A percentile compares a stretch with the other conserved stretches of the same genome.
Conservation (phyloP, 495 filamentous ascomycete species). For the Tetracladium marchalianum region DNA sequence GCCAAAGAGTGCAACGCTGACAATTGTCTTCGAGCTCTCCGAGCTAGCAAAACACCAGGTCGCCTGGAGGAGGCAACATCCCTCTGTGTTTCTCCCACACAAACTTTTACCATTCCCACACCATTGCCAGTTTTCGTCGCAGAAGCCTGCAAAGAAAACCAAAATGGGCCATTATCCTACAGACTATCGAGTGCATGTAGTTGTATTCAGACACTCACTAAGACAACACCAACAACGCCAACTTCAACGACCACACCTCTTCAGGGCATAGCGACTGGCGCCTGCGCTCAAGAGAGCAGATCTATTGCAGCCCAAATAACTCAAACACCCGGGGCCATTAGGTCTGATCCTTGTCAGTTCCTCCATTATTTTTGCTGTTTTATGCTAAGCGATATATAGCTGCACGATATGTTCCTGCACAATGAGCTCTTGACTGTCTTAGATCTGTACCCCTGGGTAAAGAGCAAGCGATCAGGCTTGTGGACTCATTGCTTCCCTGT, state of each 20-base stretch:
- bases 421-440: slow-evolving; percentile 33
- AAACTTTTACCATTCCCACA: background rate
- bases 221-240: slow-evolving; percentile 16
- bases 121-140: slow-evolving; percentile 12
- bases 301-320: slow-evolving; percentile 28
- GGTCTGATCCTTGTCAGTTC: too few species aligned
- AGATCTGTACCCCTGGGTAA: slow-evolving; percentile 34
- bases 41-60: slow-evolving; percentile 4
- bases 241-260: slow-evolving; percentile 10
- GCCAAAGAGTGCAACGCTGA: slow-evolving; percentile 15
- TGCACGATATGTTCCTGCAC: slow-evolving; percentile 24
- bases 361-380: too few species aligned
- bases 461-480: slow-evolving; percentile 27
- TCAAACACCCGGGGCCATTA: too few species aligned
- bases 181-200: slow-evolving; percentile 20
- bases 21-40: slow-evolving; percentile 16
- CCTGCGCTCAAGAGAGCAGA: slow-evolving; percentile 32
- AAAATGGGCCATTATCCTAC: slow-evolving; percentile 3
- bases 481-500: slow-evolving; percentile 31
- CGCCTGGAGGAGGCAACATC: slow-evolving; percentile 4
- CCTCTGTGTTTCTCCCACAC: slow-evolving; percentile 10
- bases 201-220: slow-evolving; percentile 16
- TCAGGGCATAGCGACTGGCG: background rate
- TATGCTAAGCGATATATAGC: slow-evolving; percentile 3
- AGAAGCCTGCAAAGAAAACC: slow-evolving; percentile 7